These are phyloP conservation scores for Hippophae tibetana DNA, from an alignment of 306 rosid genomes.

Conservation along the genomic window DNA sequence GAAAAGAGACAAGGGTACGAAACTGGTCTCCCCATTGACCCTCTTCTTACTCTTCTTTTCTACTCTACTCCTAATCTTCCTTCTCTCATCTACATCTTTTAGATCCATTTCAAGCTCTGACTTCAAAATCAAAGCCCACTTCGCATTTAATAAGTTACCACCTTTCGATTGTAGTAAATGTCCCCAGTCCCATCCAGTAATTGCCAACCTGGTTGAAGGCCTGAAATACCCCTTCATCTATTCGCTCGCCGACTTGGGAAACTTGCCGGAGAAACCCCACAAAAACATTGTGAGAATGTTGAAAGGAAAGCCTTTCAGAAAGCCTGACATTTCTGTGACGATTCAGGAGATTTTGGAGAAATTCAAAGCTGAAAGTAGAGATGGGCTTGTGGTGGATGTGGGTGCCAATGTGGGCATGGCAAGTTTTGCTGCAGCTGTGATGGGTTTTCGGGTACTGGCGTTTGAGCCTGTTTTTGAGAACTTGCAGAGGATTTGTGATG, in stretches of 20 bases:
- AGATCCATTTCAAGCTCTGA: constrained; percentile 13
- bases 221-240: constrained; percentile 64
- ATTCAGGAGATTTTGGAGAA: constrained; percentile 66
- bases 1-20: constrained; percentile 56
- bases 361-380: constrained; percentile 38
- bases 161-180: constrained; percentile 68
- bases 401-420: constrained; percentile 98
- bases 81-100: constrained; percentile 35
- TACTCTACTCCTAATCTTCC: constrained; percentile 36
- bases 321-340: constrained; percentile 74
- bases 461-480: constrained; percentile 94
- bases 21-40: constrained; percentile 47
- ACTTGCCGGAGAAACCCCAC: constrained; percentile 83
- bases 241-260: constrained; percentile 83
- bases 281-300: constrained; percentile 70
- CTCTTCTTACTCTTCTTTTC: constrained; percentile 24
- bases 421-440: constrained; percentile 80
- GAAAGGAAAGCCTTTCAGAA: constrained; percentile 74
- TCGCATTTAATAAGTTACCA: constrained; percentile 34
- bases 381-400: constrained; percentile 72
- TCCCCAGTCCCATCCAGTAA: constrained; percentile 68
- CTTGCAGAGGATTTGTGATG: constrained; percentile 91
- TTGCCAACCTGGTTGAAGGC: constrained; percentile 77
- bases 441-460: constrained; percentile 76
- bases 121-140: constrained; percentile 14